phyloP scores from a whole-genome alignment of 164 flowering plant species.

The Pachysandra terminalis region DNA sequence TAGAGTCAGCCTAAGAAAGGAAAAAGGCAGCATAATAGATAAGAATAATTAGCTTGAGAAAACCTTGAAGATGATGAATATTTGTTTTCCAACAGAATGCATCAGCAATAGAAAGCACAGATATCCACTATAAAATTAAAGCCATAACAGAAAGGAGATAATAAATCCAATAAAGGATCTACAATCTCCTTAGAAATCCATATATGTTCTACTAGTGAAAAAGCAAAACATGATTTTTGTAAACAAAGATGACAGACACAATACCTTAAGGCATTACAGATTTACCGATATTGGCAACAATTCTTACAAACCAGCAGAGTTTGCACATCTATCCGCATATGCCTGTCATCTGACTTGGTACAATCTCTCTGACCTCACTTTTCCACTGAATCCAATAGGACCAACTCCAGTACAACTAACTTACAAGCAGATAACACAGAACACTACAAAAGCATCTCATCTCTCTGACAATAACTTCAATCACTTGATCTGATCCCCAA shows the following conservation, averaged over 20 bases:
- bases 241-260: neutral
- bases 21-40: too few species aligned
- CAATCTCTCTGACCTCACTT: neutral
- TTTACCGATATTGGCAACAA: neutral
- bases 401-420: neutral
- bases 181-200: neutral
- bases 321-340: neutral
- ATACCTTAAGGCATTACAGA: neutral
- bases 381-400: slow-evolving; percentile 4
- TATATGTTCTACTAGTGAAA: neutral
- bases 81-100: neutral
- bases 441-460: neutral
- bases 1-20: too few species aligned
- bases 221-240: neutral
- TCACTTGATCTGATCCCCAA: neutral
- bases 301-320: neutral
- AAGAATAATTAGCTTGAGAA: too few species aligned
- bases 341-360: neutral
- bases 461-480: neutral
- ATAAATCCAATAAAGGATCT: neutral
- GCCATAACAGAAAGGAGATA: neutral
- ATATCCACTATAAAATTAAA: too few species aligned
- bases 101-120: neutral
- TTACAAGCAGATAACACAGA: neutral
- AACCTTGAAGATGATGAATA: neutral